Evolutionary conservation across 106 monocot genomes (phyloP), one percentile per base, ranked within the genome.

Genomic region (Hemerocallis citrina): DNA sequence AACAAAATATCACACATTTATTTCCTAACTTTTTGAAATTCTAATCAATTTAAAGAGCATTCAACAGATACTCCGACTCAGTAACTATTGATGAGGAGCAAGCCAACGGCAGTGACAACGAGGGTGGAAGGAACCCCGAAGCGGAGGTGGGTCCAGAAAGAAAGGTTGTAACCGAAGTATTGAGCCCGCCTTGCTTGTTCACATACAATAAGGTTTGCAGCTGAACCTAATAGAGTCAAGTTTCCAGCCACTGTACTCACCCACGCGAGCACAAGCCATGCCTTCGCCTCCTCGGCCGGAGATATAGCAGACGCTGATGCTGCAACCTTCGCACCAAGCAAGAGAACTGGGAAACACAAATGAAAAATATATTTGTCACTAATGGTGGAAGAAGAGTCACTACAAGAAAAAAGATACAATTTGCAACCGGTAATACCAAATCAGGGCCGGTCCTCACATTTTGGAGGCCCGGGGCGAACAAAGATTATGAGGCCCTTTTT

Each of bases 221-320:
- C 87, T 13, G 87, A 88, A 29, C 87, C 82, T 20, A 88, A 44
- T 3, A 88, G 68, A 20, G 87, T 76, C 6, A 88, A 70, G 55
- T 83, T 83, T 16, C 87, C 87, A 42, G 87, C 87, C n/a, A 83
- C 87, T 27, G 87, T 88, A 59, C 87, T 88, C 35, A 73, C 82
- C 87, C 87, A 88, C 24, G 87, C 82, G 37, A 88, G 35, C 44
- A 88, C 37, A 30, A 88, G 82, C 87, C 82, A 82, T 15, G 87
- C 79, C 29, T 72, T 75, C 1, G 68, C 76, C 50, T 79, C 87
- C 33, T 72, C 63, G 0, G 73, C 72, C 6, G 79, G 59, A 47
- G 82, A 82, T 30, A 83, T 74, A 6, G 35, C 40, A 33, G 75
- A 72, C 23, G 87, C 87, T 31, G 87, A 88, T 40, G 87, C 75